Base-by-base conservation (phyloP, 371 early-diverging fungal species). In the Syncephalastrum monosporum region DNA sequence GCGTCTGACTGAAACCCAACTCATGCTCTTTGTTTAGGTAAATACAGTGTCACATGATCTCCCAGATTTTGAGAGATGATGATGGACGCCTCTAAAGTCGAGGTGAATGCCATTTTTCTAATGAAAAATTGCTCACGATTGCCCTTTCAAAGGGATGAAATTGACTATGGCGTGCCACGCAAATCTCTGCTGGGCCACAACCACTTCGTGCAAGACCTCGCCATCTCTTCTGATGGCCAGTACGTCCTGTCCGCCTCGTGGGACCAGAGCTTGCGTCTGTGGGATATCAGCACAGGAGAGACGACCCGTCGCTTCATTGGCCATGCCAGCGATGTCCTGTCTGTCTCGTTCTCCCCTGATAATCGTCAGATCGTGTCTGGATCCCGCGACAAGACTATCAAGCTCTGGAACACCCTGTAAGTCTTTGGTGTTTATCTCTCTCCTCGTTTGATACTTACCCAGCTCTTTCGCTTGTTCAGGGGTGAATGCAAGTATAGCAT, bases 401-500 rank as follows among this genome's bases (percentile, higher is more conserved):
- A 97, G 91, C 78, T 98, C 72, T 98, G 99, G 99, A 97, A 98
- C 92, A 97, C 97, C 62, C 84, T 96, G 60, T 60, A 60, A 53
- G 60, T 48, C 24, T 50, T n/a, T 33, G 13, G 3, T 29, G 6
- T 38, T 15, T 44, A 13, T 27, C 0, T 19, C 10, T 16, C 6
- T 13, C 4, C 42, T 19, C 1, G 14, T 56, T 13, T 38, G 14
- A 24, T n/a, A 25, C 6, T 7, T 21, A 55, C 16, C 14, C 8
- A 0, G 5, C 12, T 33, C 15, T 42, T 53, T 5, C 21, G 45
- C 2, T 21, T 23, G 14, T 42, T 27, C n/a, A 57, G 60, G 49
- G 99, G 97, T 67, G 99, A 98, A 83, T 97, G 97, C 91, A 98
- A 97, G 90, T 92, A 83, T 88, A 92, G 88, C 84, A 87, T 98